Base-by-base conservation (phyloP, 257 asterid genomes). In the Solanum pimpinellifolium region DNA sequence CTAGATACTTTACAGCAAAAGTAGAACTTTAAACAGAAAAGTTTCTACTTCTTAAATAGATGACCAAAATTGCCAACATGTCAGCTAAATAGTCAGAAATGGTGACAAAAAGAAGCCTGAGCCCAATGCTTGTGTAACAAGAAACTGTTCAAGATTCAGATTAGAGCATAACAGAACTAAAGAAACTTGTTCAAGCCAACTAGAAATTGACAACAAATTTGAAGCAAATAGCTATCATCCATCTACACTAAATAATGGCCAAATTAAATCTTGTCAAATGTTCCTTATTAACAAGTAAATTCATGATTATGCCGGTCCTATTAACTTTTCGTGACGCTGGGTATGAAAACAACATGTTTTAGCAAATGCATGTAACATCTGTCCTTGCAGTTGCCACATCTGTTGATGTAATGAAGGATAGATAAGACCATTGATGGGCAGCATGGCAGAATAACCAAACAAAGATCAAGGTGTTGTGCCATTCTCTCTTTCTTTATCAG, bases 11-110 rank as follows among this genome's bases (percentile, higher is more conserved):
- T 87, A 27, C 29, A 41, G 49, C 73, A 85, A 81, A 77, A 80
- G 85, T 86, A 88, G 72, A 86, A 15, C 44, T 52, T 83, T 42
- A 87, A 91, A 41, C 86, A 86, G 89, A 90, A 92, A 90, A 90
- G 88, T 81, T 83, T 85, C 70, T 74, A 87, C 37, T 89, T 77
- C 88, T 84, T 74, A 47, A 84, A 85, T 41, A 85, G 70, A 86
- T 41, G 74, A 72, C 52, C 87, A 83, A 77, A 47, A 49, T 75
- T 86, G 86, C 76, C 70, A 85, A 90, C 84, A 91, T 73, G 80
- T 77, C 52, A 59, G 74, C 69, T 85, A 72, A 81, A 81, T 78
- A 85, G 70, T 41, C 59, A 68, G 42, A 49, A 29, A 27, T 20
- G n/a, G 68, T 27, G 25, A 27, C 44, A 29, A 29, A 47, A 80